A percentile compares a stretch with the other conserved stretches of the same genome.
phyloP scores from a whole-genome alignment of 495 filamentous ascomycete species.

The Antarctomyces pellizariae region DNA sequence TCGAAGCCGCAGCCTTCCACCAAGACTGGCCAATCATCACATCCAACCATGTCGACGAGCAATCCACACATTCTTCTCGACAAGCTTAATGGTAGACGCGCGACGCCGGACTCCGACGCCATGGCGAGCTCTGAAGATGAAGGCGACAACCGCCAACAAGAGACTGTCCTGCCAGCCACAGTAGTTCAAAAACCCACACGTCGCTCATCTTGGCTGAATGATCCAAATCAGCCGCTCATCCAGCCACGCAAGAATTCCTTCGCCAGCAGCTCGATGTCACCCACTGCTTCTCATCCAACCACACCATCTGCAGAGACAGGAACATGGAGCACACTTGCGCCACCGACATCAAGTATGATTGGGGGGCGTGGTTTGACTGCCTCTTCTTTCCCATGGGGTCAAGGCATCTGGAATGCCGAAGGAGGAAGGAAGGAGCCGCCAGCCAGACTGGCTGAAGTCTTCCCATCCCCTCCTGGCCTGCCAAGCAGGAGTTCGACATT shows the following conservation, averaged over 20 bases:
- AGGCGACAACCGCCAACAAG: conserved; percentile 30
- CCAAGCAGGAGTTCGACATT: conserved; percentile 20
- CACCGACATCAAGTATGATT: conserved; percentile 22
- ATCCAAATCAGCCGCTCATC: conserved; percentile 17
- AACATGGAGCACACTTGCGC: conserved; percentile 34
- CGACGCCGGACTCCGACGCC: conserved; percentile 83
- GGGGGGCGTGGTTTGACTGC: conserved; percentile 32
- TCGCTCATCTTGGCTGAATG: conserved; percentile 37
- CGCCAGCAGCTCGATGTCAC: conserved; percentile 43
- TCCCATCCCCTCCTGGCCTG: conserved; percentile 40
- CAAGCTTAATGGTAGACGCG: conserved; percentile 48
- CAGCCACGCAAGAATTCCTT: conserved; percentile 34
- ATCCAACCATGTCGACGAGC: conserved; percentile 9
- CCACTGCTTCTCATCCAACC: conserved; percentile 50
- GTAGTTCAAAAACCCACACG: conserved; percentile 28
- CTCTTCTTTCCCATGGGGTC: conserved; percentile 46
- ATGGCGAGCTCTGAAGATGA: conserved; percentile 87
- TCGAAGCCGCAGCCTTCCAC: background rate
- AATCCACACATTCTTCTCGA: conserved; percentile 31
- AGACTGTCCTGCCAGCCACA: conserved; percentile 17
- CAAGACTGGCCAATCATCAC: conserved; percentile 17
- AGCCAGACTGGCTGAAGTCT: conserved; percentile 44
- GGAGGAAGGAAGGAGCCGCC: conserved; percentile 48
- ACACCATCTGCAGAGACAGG: conserved; percentile 48
- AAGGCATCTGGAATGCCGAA: conserved; percentile 55